These are phyloP conservation scores for Monilinia fructigena DNA, from an alignment of 2,329 filamentous ascomycete species.

Conservation along the genomic window DNA sequence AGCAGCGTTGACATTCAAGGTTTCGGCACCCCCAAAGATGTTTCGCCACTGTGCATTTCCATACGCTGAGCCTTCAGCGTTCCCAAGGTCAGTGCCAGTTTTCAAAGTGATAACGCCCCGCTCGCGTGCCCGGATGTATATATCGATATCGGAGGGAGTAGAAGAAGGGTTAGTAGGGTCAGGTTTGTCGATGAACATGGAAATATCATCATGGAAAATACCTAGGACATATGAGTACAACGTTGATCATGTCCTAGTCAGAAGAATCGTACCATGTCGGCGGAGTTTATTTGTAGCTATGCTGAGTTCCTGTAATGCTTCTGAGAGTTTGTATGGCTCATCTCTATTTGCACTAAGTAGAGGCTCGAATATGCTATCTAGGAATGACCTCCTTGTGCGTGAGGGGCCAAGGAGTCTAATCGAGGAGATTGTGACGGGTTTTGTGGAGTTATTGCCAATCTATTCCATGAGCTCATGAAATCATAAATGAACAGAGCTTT, in stretches of 20 bases:
- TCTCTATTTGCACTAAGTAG: conserved; percentile 68
- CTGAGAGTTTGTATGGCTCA: conserved; percentile 71
- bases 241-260: not conserved
- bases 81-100: conserved; percentile 91
- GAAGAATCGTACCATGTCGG: conserved; percentile 65
- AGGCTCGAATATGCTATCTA: conserved; percentile 77
- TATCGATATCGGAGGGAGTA: conserved; percentile 74
- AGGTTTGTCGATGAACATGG: conserved; percentile 78
- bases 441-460: conserved; percentile 78
- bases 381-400: conserved; percentile 80
- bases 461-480: conserved; percentile 39
- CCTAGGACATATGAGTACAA: conserved; percentile 49
- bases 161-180: conserved; percentile 66
- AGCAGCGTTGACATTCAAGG: conserved; percentile 81
- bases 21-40: conserved; percentile 90
- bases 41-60: conserved; percentile 85
- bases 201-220: conserved; percentile 82
- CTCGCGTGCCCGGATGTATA: conserved; percentile 76
- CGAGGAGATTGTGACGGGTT: conserved; percentile 84
- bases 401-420: conserved; percentile 79
- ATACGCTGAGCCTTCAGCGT: conserved; percentile 90
- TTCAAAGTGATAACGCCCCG: conserved; percentile 82
- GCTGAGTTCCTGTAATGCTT: conserved; percentile 72
- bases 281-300: conserved; percentile 71
- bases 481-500: not conserved